Base-by-base conservation (phyloP, 805 yeast species). In the Starmerella vitae region DNA sequence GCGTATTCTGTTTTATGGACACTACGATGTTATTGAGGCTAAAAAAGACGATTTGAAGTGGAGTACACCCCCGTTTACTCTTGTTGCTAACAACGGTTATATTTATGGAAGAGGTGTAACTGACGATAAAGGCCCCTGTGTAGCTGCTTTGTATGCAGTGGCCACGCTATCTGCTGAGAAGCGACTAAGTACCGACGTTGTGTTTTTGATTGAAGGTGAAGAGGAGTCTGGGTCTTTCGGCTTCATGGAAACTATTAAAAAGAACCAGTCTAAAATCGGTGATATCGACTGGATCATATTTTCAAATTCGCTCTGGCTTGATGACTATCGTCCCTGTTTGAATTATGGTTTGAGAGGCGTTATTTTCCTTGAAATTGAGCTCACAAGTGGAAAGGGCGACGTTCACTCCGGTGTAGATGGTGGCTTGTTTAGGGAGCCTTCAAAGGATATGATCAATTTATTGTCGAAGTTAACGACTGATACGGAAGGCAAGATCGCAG, bases 391-490 rank as follows among this genome's bases (percentile, higher is more conserved):
- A 47, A 68, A 68, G 43, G 93, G 93, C 1, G 96, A 91, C 57
- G 65, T 93, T 42, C 98, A 91, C 56, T 83, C 96, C 0, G 98
- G 98, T 45, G 91, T 91, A 8, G 93, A 85, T 60, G 98, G 98
- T 37, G 97, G 97, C 43, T 76, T 79, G 7, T 71, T 74, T 44
- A 68, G 79, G 41, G 98, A 88, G 51, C 96, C 98, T 2, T 76
- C 93, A 0, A 72, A 82, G 62, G 97, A 88, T 54, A 59, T 88
- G 58, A 69, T 86, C 30, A 78, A 76, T 38, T 53, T 88, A 14
- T 60, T 86, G 18, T 70, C 88, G 2, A 70, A 72, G 37, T 62
- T 88, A 38, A 71, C 76, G 27, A 37, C 42, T 9, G 60, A 62
- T 44, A 74, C 72, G 38, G 61, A 66, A 25, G 78, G 79, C 5